phyloP scores from a whole-genome alignment of 2,329 filamentous ascomycete genomes.

The Calonectria leucothoes region DNA sequence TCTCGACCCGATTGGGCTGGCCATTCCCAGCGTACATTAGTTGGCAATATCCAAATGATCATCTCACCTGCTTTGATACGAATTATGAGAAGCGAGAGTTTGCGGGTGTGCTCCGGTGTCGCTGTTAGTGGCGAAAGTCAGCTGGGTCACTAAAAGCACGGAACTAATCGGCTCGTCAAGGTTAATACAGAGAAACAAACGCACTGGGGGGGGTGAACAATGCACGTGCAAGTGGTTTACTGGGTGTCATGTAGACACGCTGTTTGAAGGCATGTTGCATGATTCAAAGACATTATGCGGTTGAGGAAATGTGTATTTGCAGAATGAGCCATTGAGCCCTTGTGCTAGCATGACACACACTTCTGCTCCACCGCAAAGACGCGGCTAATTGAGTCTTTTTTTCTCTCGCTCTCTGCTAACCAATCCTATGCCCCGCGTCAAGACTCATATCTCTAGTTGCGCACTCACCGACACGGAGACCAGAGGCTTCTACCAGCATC shows the following conservation, averaged over 20 bases:
- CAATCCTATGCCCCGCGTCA: background rate
- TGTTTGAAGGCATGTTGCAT: background rate
- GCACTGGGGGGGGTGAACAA: too few species aligned
- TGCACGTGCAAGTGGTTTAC: background rate
- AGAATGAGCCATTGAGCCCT: background rate
- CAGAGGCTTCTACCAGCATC: background rate
- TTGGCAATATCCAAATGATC: background rate
- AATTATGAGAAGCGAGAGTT: background rate
- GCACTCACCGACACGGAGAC: background rate
- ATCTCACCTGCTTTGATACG: background rate
- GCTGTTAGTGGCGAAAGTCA: background rate
- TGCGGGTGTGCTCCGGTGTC: background rate
- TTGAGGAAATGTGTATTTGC: background rate
- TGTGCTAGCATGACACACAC: background rate
- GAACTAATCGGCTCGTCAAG: background rate
- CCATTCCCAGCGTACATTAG: background rate
- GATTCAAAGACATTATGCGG: background rate
- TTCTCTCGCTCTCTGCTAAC: background rate
- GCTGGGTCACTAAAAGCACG: background rate
- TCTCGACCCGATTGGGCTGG: background rate
- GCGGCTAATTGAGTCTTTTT: conserved; percentile 7
- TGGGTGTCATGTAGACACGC: background rate
- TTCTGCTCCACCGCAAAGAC: background rate
- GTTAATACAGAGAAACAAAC: background rate
- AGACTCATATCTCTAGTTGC: background rate